These are phyloP conservation scores for Vararia minispora DNA, from an alignment of 768 basidiomycete genomes.

Conservation along the genomic window DNA sequence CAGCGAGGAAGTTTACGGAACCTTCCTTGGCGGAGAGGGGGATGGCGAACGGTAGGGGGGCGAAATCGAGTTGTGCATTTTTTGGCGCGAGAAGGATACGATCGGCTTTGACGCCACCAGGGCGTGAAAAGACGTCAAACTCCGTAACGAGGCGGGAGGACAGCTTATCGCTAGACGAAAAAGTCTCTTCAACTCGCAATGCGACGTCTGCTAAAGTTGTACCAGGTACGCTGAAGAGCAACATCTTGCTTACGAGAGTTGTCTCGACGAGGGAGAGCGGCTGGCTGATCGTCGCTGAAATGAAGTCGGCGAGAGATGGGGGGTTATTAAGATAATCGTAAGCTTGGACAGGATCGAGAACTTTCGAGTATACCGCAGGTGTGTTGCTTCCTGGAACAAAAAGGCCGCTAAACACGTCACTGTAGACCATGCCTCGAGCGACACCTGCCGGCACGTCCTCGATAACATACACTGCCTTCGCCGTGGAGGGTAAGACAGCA, in stretches of 20 bases:
- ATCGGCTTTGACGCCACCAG: constrained; percentile 58
- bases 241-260: constrained; percentile 34
- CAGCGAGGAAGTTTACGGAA: constrained; percentile 55
- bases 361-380: constrained; percentile 40
- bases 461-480: constrained; percentile 53
- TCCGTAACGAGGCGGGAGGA: constrained; percentile 52
- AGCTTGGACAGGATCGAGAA: constrained; percentile 44
- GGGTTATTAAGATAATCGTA: constrained; percentile 38
- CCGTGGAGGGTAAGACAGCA: constrained; percentile 45
- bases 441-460: constrained; percentile 63
- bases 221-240: constrained; percentile 51
- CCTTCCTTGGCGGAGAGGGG: constrained; percentile 42
- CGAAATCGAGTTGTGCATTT: constrained; percentile 21
- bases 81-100: constrained; percentile 55
- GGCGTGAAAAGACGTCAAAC: constrained; percentile 65
- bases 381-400: constrained; percentile 27
- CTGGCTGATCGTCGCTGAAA: constrained; percentile 16
- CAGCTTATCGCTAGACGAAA: constrained; percentile 40
- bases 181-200: constrained; percentile 42
- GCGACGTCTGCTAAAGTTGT: constrained; percentile 42
- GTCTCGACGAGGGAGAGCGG: constrained; percentile 17
- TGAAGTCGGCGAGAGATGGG: constrained; percentile 33
- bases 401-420: constrained; percentile 58
- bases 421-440: constrained; percentile 54
- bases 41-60: constrained; percentile 46